phyloP scores from a whole-genome alignment of 768 basidiomycete genomes.

The Phaffia australis region DNA sequence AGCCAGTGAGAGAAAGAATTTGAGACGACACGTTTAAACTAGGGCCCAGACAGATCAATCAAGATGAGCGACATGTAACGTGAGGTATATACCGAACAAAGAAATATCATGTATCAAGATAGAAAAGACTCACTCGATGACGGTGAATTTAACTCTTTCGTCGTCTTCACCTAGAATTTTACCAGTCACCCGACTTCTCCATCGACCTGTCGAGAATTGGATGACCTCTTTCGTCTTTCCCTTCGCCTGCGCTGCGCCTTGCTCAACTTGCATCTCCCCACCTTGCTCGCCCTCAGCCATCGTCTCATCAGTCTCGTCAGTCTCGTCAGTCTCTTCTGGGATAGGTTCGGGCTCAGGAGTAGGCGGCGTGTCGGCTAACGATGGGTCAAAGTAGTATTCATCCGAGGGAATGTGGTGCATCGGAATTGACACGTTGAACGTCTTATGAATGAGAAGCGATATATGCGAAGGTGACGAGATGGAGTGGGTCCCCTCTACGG shows the following conservation, averaged over 20 bases:
- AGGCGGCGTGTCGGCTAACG: slow-evolving; percentile 48
- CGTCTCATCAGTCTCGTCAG: slow-evolving; percentile 19
- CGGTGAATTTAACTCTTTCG: slow-evolving; percentile 40
- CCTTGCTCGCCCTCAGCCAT: slow-evolving; percentile 28
- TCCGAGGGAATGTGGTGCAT: slow-evolving; percentile 75
- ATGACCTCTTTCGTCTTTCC: slow-evolving; percentile 37
- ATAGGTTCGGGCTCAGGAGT: slow-evolving; percentile 70
- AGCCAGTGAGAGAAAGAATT: slow-evolving; percentile 26
- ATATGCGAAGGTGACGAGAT: slow-evolving; percentile 86
- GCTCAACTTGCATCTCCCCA: slow-evolving; percentile 27
- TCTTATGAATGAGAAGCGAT: slow-evolving; percentile 75
- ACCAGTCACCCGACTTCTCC: slow-evolving; percentile 65
- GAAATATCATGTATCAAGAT: background rate
- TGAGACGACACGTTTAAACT: slow-evolving; percentile 22
- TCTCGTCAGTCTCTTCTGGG: slow-evolving; percentile 24
- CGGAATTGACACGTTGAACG: slow-evolving; percentile 92
- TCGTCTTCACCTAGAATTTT: slow-evolving; percentile 57
- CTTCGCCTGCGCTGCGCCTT: slow-evolving; percentile 29
- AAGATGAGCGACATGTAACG: background rate
- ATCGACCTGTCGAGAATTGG: slow-evolving; percentile 54
- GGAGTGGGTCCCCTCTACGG: slow-evolving; percentile 68
- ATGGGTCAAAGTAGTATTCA: slow-evolving; percentile 66
- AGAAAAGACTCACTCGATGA: slow-evolving; percentile 32
- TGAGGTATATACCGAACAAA: background rate
- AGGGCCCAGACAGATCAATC: background rate